Conservation (phyloP, 257 asterid genomes). For the Solanum appendiculatum region DNA sequence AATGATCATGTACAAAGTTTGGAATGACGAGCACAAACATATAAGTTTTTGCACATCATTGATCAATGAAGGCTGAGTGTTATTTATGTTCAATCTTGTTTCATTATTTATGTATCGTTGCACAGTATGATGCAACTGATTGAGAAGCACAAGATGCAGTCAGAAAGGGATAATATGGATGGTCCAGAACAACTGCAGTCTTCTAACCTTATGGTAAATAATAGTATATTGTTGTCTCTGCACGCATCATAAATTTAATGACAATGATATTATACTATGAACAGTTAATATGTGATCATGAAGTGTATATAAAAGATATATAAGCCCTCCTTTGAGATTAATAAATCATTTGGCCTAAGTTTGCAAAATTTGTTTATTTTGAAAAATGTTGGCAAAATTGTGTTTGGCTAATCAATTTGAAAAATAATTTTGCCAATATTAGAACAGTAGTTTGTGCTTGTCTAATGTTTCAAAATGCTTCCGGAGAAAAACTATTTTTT, state of each 20-base stretch:
- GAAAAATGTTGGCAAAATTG: neutral
- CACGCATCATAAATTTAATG: neutral
- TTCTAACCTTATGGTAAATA: constrained; percentile 23
- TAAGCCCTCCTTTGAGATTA: neutral
- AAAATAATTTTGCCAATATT: neutral
- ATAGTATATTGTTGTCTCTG: neutral
- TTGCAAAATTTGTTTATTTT: neutral
- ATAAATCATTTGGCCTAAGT: neutral
- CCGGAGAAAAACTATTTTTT: neutral
- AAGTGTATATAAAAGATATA: neutral
- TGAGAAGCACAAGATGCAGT: constrained; percentile 34
- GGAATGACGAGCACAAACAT: neutral
- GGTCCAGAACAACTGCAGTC: constrained; percentile 8
- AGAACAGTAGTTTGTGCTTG: neutral
- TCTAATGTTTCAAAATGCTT: neutral
- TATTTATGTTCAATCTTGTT: neutral
- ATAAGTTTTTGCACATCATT: neutral
- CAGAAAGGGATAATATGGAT: constrained; percentile 14
- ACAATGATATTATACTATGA: neutral
- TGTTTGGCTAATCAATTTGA: neutral
- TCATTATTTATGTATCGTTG: neutral
- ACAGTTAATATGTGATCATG: neutral
- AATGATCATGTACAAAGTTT: neutral
- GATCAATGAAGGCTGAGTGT: neutral
- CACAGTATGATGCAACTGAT: constrained; percentile 61